Percentiles rank a stretch among this genome's conserved stretches.
Conservation (phyloP, 1,284 basidiomycete species). For the Rhodotorula sp. region DNA sequence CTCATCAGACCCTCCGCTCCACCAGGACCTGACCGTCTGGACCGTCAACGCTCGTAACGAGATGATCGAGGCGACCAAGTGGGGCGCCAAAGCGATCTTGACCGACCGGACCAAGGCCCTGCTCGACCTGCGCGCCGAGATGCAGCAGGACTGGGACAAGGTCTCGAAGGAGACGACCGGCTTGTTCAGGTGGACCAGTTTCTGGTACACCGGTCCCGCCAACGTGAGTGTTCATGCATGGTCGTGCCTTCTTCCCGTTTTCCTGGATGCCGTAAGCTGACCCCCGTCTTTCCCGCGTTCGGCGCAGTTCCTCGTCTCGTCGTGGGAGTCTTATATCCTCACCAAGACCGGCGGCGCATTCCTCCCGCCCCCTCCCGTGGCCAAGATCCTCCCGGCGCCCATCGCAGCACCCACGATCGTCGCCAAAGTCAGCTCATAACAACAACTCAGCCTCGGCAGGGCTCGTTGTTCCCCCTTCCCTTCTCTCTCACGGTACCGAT, state of each 20-base stretch:
- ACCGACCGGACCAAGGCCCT: constrained; percentile 79
- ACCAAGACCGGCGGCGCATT: constrained; percentile 30
- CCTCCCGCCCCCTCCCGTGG: constrained; percentile 10
- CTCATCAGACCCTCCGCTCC: neutral
- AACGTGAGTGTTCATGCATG: constrained; percentile 20
- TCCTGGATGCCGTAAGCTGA: too few relatives aligned
- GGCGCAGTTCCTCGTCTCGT: constrained; percentile 29
- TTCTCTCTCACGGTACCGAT: neutral
- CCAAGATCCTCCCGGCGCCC: neutral
- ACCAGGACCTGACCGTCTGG: constrained; percentile 67
- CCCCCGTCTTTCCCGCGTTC: too few relatives aligned
- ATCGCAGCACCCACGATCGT: neutral
- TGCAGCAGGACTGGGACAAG: constrained; percentile 50
- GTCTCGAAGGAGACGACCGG: constrained; percentile 31
- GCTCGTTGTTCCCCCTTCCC: neutral
- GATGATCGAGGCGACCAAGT: constrained; percentile 93
- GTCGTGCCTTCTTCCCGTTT: neutral
- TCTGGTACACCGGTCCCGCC: constrained; percentile 30
- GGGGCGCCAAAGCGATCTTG: constrained; percentile 85
- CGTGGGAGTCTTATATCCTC: constrained; percentile 38
- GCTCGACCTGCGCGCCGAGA: constrained; percentile 66
- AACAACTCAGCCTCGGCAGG: neutral
- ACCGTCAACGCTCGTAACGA: constrained; percentile 87
- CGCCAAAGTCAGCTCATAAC: constrained; percentile 7
- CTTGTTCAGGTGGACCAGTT: constrained; percentile 28